A percentile compares a stretch with the other conserved stretches of the same genome.
Conservation (phyloP, 495 filamentous ascomycete genomes). For the Trichocladium antarcticum region DNA sequence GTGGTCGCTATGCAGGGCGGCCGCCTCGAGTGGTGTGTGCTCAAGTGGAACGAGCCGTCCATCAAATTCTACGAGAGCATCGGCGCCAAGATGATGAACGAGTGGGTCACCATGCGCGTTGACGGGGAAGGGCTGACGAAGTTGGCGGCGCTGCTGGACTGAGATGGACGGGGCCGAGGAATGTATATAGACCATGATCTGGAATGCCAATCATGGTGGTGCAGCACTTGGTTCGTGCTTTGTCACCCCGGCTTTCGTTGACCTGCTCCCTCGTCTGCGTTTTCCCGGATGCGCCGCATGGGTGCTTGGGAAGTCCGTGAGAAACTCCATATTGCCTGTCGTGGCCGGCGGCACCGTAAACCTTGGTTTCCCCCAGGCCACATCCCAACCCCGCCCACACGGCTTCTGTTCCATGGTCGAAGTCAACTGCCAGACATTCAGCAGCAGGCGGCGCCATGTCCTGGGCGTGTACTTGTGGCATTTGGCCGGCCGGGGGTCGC, state of each 20-base stretch:
- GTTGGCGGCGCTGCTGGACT: conserved; percentile 42
- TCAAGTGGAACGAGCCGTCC: conserved; percentile 83
- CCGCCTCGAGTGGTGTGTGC: conserved; percentile 83
- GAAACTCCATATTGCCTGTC: conserved; percentile 12
- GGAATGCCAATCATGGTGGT: not conserved
- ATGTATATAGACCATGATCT: not conserved
- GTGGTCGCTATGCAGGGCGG: conserved; percentile 58
- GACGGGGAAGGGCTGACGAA: conserved; percentile 58
- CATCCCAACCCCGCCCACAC: conserved; percentile 9
- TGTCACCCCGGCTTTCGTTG: too few relatives aligned
- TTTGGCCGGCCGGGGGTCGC: conserved; percentile 22
- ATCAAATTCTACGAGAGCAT: conserved; percentile 79
- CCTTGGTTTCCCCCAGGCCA: conserved; percentile 28
- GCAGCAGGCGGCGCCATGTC: conserved; percentile 24
- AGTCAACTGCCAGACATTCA: conserved; percentile 26
- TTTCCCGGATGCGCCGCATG: not conserved
- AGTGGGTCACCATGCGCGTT: conserved; percentile 88
- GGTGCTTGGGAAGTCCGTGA: not conserved
- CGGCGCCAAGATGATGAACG: conserved; percentile 69
- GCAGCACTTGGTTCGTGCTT: too few relatives aligned
- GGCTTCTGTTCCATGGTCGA: conserved; percentile 22
- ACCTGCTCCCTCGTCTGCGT: too few relatives aligned
- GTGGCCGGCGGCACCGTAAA: conserved; percentile 10
- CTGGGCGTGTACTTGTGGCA: conserved; percentile 16
- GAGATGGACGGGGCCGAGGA: not conserved